A percentile compares a stretch with the other conserved stretches of the same genome.
These are phyloP conservation scores for Microcos paniculata DNA, from an alignment of 345 rosid genomes.

Conservation along the genomic window DNA sequence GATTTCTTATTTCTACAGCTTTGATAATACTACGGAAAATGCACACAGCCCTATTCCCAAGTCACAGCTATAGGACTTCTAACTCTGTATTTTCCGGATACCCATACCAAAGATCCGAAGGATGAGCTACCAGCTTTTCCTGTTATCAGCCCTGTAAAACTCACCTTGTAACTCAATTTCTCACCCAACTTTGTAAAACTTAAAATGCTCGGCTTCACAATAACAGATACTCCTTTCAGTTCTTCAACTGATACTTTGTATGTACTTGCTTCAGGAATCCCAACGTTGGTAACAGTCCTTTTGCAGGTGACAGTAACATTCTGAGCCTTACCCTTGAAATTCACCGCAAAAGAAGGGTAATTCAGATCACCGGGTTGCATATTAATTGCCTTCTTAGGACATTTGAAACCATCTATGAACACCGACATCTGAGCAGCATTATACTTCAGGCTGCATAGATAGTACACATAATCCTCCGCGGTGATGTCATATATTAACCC, in stretches of 20 bases:
- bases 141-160: slow-evolving; percentile 20
- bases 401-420: slow-evolving; percentile 13
- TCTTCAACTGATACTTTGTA: slow-evolving; percentile 38
- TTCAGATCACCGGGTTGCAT: slow-evolving; percentile 44
- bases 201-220: slow-evolving; percentile 35
- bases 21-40: no score
- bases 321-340: slow-evolving; percentile 11
- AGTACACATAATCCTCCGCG: not conserved
- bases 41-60: slow-evolving; percentile 48
- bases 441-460: slow-evolving; percentile 6
- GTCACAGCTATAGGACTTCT: slow-evolving; percentile 74
- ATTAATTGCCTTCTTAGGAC: slow-evolving; percentile 20
- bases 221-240: slow-evolving; percentile 40
- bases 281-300: slow-evolving; percentile 54
- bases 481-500: slow-evolving; percentile 13
- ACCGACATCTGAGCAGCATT: not conserved
- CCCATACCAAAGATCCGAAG: slow-evolving; percentile 68
- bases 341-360: slow-evolving; percentile 61
- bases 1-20: no score
- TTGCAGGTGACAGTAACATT: slow-evolving; percentile 18
- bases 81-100: slow-evolving; percentile 46
- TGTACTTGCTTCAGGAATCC: slow-evolving; percentile 17
- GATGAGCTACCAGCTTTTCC: slow-evolving; percentile 26
- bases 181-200: slow-evolving; percentile 39
- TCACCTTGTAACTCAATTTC: slow-evolving; percentile 57